Percentiles rank a stretch among this genome's conserved stretches.
phyloP scores from a whole-genome alignment of 768 basidiomycete species.

The Amanita phalloides region DNA sequence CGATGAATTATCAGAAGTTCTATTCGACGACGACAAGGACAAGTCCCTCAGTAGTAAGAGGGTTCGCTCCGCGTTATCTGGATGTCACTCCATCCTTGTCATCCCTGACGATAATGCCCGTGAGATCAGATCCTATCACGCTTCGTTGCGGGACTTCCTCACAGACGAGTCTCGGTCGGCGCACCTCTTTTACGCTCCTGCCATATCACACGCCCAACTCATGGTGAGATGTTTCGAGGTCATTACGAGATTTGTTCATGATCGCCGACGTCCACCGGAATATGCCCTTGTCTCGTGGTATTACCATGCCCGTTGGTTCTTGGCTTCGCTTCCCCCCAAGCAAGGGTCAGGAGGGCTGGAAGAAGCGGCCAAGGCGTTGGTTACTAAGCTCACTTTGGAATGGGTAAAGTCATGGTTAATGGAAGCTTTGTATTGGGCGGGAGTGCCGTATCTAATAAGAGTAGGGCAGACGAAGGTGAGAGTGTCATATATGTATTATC shows the following conservation, averaged over 20 bases:
- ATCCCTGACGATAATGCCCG: not conserved
- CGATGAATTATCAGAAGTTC: not conserved
- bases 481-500: no score
- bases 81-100: not conserved
- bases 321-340: not conserved
- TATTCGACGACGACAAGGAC: not conserved
- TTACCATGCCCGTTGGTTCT: constrained; percentile 5
- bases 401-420: no score
- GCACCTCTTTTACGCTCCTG: constrained; percentile 2
- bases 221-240: not conserved
- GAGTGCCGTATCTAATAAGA: no score
- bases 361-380: not conserved
- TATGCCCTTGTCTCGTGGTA: constrained; percentile 5
- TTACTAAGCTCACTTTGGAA: no score
- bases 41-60: not conserved
- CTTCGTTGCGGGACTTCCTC: constrained; percentile 3
- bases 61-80: not conserved
- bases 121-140: constrained; percentile 5
- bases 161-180: constrained; percentile 3
- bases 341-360: not conserved
- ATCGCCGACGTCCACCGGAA: constrained; percentile 1
- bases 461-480: no score
- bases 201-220: constrained; percentile 3
- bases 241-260: not conserved
- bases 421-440: no score